These are phyloP conservation scores for Crithidia mellificae DNA, from an alignment of 208 protist species.

Conservation along the genomic window DNA sequence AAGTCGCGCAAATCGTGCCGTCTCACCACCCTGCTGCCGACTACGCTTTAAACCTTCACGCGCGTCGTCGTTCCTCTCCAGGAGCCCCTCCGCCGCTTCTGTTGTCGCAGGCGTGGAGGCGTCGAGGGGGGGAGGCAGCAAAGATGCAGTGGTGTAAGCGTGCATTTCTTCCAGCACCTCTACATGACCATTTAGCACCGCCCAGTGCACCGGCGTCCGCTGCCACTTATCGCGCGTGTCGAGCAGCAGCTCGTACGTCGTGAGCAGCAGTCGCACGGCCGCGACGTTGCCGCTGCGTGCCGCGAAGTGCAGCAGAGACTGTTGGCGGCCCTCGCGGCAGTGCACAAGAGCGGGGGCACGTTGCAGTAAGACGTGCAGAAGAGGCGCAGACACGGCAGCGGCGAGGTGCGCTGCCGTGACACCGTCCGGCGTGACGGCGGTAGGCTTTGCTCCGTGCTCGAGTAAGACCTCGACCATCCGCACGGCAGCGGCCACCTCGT, in stretches of 20 bases:
- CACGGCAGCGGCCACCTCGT: conserved; percentile 2
- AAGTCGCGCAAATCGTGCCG: conserved; percentile 37
- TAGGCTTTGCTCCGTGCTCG: conserved; percentile 35
- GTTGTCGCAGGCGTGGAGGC: neutral
- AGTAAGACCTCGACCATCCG: conserved; percentile 40
- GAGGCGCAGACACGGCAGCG: conserved; percentile 25
- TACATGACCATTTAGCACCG: conserved; percentile 47
- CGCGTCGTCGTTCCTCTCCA: neutral
- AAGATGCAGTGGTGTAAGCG: neutral
- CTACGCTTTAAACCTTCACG: conserved; percentile 1
- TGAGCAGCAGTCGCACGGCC: conserved; percentile 35
- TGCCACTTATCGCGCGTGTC: conserved; percentile 67
- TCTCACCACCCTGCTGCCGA: conserved; percentile 4
- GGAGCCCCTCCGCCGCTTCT: neutral
- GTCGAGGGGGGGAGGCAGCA: neutral
- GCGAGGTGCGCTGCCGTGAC: conserved; percentile 62
- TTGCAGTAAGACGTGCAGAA: conserved; percentile 27
- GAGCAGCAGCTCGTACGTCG: conserved; percentile 25
- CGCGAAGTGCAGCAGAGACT: conserved; percentile 69
- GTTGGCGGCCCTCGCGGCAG: conserved; percentile 52
- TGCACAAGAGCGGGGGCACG: conserved; percentile 8
- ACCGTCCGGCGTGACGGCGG: conserved; percentile 46
- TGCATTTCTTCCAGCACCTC: conserved; percentile 39
- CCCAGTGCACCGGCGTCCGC: conserved; percentile 68
- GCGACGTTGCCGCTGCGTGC: conserved; percentile 39